These are phyloP conservation scores for Helicocarpus griseus DNA, from an alignment of 2,329 filamentous ascomycete species.

Conservation along the genomic window DNA sequence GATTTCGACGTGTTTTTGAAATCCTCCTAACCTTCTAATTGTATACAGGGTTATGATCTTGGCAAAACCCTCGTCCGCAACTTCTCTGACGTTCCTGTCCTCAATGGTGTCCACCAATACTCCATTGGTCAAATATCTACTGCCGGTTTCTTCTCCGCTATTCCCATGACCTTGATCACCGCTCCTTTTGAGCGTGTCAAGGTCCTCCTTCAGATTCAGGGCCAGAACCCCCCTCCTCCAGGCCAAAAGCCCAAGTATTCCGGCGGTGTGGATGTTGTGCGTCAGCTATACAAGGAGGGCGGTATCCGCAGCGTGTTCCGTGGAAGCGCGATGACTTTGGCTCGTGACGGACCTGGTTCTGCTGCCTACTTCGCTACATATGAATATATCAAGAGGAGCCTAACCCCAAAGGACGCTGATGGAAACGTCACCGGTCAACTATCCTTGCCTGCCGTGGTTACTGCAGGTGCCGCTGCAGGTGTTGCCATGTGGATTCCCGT, in stretches of 20 bases:
- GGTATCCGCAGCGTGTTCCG: constrained; percentile 88
- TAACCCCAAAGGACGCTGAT: constrained; percentile 72
- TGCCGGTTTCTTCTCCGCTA: constrained; percentile 93
- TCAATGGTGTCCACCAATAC: constrained; percentile 55
- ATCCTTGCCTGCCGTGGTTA: constrained; percentile 71
- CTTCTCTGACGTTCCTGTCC: constrained; percentile 51
- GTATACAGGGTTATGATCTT: constrained; percentile 84
- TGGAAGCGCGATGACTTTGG: constrained; percentile 80
- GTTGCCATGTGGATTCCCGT: constrained; percentile 99
- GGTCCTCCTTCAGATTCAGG: constrained; percentile 95
- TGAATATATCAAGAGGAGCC: constrained; percentile 80
- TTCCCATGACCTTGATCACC: constrained; percentile 97
- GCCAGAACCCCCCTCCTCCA: constrained; percentile 72
- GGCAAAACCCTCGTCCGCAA: constrained; percentile 78
- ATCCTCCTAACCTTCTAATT: no score
- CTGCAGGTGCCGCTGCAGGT: constrained; percentile 80
- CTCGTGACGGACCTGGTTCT: constrained; percentile 82
- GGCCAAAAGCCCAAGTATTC: constrained; percentile 89
- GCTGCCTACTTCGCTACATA: constrained; percentile 97
- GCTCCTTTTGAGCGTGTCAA: constrained; percentile 98
- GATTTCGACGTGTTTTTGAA: background rate
- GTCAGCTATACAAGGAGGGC: constrained; percentile 84
- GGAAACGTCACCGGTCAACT: constrained; percentile 68
- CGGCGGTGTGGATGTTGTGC: constrained; percentile 80
- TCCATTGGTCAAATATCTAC: constrained; percentile 79